Percentiles rank a stretch among this genome's conserved stretches.
These are phyloP conservation scores for Pinus albicaulis DNA, from an alignment of 75 land plant species.

Conservation along the genomic window DNA sequence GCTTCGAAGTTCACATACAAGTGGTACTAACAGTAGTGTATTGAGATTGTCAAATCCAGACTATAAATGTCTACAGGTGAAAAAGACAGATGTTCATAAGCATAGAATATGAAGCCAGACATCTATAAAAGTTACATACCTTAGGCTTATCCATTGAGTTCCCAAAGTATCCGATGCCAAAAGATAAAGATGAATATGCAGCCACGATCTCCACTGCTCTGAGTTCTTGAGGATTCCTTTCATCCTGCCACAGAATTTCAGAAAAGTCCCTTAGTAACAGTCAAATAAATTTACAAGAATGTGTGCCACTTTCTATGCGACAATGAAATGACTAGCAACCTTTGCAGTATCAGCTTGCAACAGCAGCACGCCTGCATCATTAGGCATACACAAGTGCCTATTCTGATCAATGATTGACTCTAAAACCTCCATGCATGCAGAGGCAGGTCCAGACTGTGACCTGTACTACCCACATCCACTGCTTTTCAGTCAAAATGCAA, in stretches of 20 bases:
- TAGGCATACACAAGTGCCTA: conserved; percentile 27
- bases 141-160: conserved; percentile 86
- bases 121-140: conserved; percentile 36
- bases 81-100: background rate
- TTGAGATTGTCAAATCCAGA: no score
- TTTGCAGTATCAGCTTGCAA: conserved; percentile 60
- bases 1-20: no score
- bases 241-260: conserved; percentile 18
- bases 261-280: background rate
- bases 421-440: conserved; percentile 69
- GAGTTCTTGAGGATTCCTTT: conserved; percentile 26
- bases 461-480: conserved; percentile 25
- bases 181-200: conserved; percentile 77
- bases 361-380: conserved; percentile 80
- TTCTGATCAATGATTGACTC: conserved; percentile 28
- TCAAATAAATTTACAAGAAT: background rate
- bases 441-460: conserved; percentile 72
- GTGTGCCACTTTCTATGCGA: background rate
- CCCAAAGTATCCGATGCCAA: conserved; percentile 92
- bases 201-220: conserved; percentile 79
- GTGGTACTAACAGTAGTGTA: no score
- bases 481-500: background rate
- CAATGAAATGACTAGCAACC: conserved; percentile 16
- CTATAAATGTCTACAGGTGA: no score
- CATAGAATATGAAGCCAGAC: background rate